Base-by-base conservation (phyloP, 1,139 yeast species). In the Groenewaldozyma auringiensis region DNA sequence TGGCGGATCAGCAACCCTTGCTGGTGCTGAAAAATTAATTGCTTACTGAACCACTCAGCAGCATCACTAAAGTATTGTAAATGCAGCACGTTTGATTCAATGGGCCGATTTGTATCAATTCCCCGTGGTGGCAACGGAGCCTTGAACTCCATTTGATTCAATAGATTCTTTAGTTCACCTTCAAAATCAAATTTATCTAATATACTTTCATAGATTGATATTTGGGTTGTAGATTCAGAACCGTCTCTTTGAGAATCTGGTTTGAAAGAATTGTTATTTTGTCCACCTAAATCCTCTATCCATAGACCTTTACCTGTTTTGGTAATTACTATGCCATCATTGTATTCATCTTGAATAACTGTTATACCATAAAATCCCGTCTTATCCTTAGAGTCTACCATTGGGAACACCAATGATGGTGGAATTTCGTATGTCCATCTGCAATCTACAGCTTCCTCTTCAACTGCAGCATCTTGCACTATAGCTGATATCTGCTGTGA, bases 1-100 rank as follows among this genome's bases (percentile, higher is more conserved):
- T 58, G 51, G 44, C 63, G 63, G 46, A 68, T 49, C 32, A 57
- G 50, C 4, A 61, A 48, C 3, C 68, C 68, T 3, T 57, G 55
- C 37, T 56, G 57, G 39, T 67, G 64, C 4, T 63, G 52, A 13
- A 49, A 47, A 11, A 53, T 52, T 2, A 66, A 47, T 31, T 61
- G 58, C 3, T 53, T 48, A 20, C 56, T 47, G 3, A 58, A 55
- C 37, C 57, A 55, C n/a, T 56, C 53, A 1, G 64, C 58, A 0
- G 63, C 42, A 3, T 52, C 48, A 21, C 57, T 52, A 41, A 68
- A 47, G 29, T 53, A 59, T 21, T 52, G 50, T 14, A 67, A 51
- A 3, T 59, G 49, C 2, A 49, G 53, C 35, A 55, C 39, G 20
- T 50, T 52, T 8, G 55, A 50, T 4, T 39, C 47, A 33, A 56